Evolutionary conservation across 2,329 filamentous ascomycete species (phyloP), one percentile per base, ranked within the genome.

Genomic region (Aureobasidium leucospermi): DNA sequence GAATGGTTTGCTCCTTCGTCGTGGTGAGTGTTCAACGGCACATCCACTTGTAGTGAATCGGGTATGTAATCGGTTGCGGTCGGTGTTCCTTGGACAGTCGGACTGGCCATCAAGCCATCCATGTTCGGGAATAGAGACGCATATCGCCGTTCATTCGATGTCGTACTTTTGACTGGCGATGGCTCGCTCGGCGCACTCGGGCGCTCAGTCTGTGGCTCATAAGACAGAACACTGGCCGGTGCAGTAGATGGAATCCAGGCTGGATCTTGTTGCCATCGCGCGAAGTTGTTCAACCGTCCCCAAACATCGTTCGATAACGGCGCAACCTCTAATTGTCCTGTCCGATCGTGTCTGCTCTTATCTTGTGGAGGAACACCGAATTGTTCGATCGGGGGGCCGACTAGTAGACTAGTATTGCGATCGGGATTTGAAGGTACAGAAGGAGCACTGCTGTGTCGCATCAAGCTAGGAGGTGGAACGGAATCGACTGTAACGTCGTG

Each of bases 201-300:
- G 10, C 11, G 42, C 11, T 45, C 52, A 28, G 41, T 32, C 38
- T 57, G 39, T 23, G 38, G 52, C 19, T 56, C 52, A 9, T 31
- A 47, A 8, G 55, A 58, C 9, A 48, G 4, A 2, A 72, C 62
- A 49, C 69, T 72, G 1, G 69, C 69, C 1, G 65, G 64, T 10
- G 67, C 68, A 15, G 69, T 72, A 4, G 68, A 70, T 7, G 66
- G 66, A 3, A 71, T 61, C 52, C 64, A 66, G 2, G 65, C 66
- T 9, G 66, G 65, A 29, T 68, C 65, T 19, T 66, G 68, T 53
- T 73, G 70, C 31, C 67, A 57, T 34, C 70, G 65, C 42, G 70
- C 70, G 57, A 72, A 72, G 32, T 64, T 68, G 43, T 72, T 72
- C 46, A 73, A 53, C 3, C 70, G 69, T 46, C 68, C 64, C 69